phyloP scores from a whole-genome alignment of 2,329 filamentous ascomycete genomes.

The Basipetospora chlamydospora region DNA sequence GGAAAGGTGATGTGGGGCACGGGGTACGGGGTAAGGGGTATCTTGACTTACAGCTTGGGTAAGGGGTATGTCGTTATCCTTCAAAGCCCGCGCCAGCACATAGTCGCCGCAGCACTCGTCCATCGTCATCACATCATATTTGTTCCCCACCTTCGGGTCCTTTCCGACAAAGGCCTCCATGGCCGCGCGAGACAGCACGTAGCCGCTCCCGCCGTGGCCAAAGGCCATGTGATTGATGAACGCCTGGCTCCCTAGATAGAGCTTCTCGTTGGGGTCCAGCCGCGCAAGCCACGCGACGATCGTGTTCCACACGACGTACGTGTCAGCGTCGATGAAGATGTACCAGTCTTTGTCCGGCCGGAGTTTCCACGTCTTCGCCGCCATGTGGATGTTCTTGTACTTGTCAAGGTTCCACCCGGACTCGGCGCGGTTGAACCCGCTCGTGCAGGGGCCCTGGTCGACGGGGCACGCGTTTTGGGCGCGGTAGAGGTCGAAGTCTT shows the following conservation, averaged over 20 bases:
- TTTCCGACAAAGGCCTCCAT: constrained; percentile 31
- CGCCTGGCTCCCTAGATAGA: constrained; percentile 36
- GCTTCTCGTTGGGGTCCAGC: constrained; percentile 25
- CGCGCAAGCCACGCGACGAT: constrained; percentile 31
- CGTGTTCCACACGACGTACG: constrained; percentile 40
- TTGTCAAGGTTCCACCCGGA: constrained; percentile 42
- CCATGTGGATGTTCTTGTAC: constrained; percentile 48
- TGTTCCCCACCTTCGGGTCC: constrained; percentile 26
- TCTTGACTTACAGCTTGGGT: constrained; percentile 26
- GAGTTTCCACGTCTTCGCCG: constrained; percentile 35
- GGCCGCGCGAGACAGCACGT: constrained; percentile 34
- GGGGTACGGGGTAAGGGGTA: constrained; percentile 1
- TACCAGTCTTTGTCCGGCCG: constrained; percentile 43
- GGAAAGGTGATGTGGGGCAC: background rate
- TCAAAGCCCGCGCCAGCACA: constrained; percentile 30
- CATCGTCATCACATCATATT: constrained; percentile 27
- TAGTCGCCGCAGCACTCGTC: constrained; percentile 36
- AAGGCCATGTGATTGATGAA: constrained; percentile 28
- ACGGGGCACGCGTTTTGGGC: constrained; percentile 29
- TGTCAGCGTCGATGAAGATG: constrained; percentile 43
- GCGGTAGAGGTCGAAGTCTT: constrained; percentile 35
- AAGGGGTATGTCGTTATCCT: constrained; percentile 26
- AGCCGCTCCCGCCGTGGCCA: constrained; percentile 42
- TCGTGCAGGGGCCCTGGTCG: constrained; percentile 29
- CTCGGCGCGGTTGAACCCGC: constrained; percentile 12